These are phyloP conservation scores for Sporothrix inflata DNA, from an alignment of 2,329 filamentous ascomycete genomes.

Conservation along the genomic window DNA sequence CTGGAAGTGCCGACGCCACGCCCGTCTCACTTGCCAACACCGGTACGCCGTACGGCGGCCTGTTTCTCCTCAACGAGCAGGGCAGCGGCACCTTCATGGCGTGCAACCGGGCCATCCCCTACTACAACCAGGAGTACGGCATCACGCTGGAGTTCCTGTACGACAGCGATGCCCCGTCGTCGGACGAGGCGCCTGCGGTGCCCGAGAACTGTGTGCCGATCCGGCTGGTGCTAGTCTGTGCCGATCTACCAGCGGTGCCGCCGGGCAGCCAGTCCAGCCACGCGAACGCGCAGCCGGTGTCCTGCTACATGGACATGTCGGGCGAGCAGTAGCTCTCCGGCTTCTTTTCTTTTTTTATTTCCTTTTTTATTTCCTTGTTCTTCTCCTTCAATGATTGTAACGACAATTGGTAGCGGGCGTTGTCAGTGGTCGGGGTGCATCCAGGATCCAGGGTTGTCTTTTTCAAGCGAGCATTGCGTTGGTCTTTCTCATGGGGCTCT, in stretches of 20 bases:
- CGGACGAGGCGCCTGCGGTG: slow-evolving; percentile 33
- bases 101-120: slow-evolving; percentile 48
- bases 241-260: slow-evolving; percentile 41
- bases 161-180: slow-evolving; percentile 31
- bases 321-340: neutral
- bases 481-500: neutral
- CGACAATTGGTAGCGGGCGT: slow-evolving; percentile 5
- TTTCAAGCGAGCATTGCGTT: neutral
- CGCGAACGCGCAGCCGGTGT: slow-evolving; percentile 43
- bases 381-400: neutral
- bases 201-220: slow-evolving; percentile 49
- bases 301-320: slow-evolving; percentile 44
- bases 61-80: slow-evolving; percentile 31
- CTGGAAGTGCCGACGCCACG: slow-evolving; percentile 35
- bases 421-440: neutral
- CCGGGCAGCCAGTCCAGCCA: slow-evolving; percentile 45
- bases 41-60: slow-evolving; percentile 42
- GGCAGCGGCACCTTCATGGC: slow-evolving; percentile 45
- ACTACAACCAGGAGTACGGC: slow-evolving; percentile 45
- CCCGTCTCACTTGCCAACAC: slow-evolving; percentile 28
- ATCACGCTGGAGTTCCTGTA: slow-evolving; percentile 47
- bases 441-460: neutral
- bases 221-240: slow-evolving; percentile 50
- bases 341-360: neutral
- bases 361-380: neutral